Percentiles rank a stretch among this genome's conserved stretches.
Evolutionary conservation across 257 asterid genomes (phyloP).

Genomic region (Solanum corneliomulleri): DNA sequence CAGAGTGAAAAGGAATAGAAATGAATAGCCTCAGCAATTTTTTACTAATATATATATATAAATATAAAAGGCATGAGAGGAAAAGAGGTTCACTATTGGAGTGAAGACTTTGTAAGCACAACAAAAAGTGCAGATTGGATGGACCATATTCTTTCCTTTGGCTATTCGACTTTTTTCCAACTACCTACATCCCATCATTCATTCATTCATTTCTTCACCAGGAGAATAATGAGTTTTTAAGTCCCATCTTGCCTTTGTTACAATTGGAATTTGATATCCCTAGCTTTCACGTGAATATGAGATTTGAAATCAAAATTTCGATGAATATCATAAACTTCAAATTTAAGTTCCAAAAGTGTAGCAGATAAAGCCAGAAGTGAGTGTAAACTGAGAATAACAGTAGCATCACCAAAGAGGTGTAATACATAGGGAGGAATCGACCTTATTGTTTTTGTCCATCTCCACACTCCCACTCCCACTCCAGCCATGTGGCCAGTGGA

Average conservation of each 20-base stretch:
- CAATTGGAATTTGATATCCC: neutral
- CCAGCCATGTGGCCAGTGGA: neutral
- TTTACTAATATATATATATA: neutral
- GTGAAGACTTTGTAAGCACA: neutral
- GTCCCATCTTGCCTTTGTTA: neutral
- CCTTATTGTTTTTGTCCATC: neutral
- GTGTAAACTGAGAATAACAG: neutral
- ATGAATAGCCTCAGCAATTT: neutral
- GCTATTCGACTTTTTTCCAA: neutral
- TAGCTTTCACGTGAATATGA: neutral
- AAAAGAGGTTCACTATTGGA: neutral
- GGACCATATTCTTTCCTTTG: slow-evolving; percentile 18
- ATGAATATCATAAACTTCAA: neutral
- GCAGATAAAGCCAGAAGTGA: neutral
- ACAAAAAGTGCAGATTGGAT: neutral
- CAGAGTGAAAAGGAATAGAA: neutral
- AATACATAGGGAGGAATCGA: neutral
- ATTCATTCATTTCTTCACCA: neutral
- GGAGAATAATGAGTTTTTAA: neutral
- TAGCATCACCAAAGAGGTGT: neutral
- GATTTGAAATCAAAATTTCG: neutral
- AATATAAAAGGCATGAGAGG: neutral
- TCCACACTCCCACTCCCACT: neutral
- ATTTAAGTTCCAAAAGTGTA: neutral
- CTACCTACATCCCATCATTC: neutral